These are phyloP conservation scores for Apiospora hydei DNA, from an alignment of 2,329 filamentous ascomycete species.

Conservation along the genomic window DNA sequence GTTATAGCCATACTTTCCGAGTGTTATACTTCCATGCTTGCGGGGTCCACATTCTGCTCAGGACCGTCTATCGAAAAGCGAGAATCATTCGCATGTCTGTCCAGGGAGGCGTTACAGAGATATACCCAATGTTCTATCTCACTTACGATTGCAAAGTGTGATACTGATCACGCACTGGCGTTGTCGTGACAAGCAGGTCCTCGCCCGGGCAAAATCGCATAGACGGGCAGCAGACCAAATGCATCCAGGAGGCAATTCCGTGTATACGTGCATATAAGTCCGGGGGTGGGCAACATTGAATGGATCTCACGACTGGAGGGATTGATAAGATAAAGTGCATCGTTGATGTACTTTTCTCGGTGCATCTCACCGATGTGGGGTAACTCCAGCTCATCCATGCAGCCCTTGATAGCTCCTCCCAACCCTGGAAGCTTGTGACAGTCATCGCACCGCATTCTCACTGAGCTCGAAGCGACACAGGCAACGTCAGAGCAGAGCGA, in stretches of 20 bases:
- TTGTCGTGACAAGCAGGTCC: no score
- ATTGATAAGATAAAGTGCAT: constrained; percentile 7
- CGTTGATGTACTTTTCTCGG: neutral
- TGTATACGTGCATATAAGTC: no score
- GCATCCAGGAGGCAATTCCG: no score
- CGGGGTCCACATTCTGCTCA: neutral
- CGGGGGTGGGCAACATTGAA: neutral
- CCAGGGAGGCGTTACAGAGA: no score
- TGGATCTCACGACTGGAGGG: neutral
- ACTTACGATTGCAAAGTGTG: no score
- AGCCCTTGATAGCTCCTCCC: neutral
- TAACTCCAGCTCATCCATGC: constrained; percentile 4
- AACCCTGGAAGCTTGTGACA: constrained; percentile 17
- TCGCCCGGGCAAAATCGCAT: no score
- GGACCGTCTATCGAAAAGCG: neutral
- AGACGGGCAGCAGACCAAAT: no score
- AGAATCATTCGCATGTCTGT: neutral
- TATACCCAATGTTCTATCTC: no score
- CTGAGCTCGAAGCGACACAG: neutral
- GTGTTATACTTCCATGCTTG: neutral
- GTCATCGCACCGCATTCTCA: constrained; percentile 10
- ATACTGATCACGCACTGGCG: no score
- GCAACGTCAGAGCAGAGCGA: constrained; percentile 10
- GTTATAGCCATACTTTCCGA: neutral
- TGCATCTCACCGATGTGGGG: neutral